Evolutionary conservation across 345 rosid genomes (phyloP), one percentile per base, ranked within the genome.

Genomic region (Eucalyptus coolabah): DNA sequence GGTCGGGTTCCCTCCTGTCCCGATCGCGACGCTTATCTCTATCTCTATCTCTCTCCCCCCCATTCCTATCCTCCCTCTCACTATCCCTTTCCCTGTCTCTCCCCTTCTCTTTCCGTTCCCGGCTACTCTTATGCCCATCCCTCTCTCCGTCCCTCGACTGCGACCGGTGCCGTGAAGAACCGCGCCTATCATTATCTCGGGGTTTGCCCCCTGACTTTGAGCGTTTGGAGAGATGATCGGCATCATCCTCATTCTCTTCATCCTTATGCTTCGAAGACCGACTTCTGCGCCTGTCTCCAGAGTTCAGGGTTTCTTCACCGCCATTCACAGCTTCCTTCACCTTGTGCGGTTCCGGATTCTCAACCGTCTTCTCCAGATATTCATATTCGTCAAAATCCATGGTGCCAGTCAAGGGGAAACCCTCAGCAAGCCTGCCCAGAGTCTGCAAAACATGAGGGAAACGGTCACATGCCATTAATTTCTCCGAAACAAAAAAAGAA

Each of bases 381-480:
- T 98, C 99, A 86, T 97, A 97, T 94, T 97, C 99, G 92, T 98
- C 99, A 90, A 96, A 97, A 87, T 97, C 99, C 98, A 96, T 96
- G 47, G 45, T 77, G 45, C 45, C 82, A 37, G 82, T 72, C 42
- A 37, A 77, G 28, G 83, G 47, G 45, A 77, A 77, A 21, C 45
- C 45, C 83, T 77, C 83, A 11, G 47, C 21, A 9, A 77, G 83
- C 83, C 45, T 21, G 28, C 47, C 47, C 83, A 11, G 15, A 77
- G 44, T 77, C 83, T 77, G 83, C 23, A 77, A 37, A 77, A 37
- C 23, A 72, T 6, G 28, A 19, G 47, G 83, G 26, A 72, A 37
- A 72, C 8, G 12, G 83, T 72, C 42, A 72, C 83, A 72, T 37
- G 28, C 45, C 83, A 37, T 72, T 72, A 37, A 3, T 72, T 72